Conservation (phyloP, 371 early-diverging fungal species). For the Dinochytrium kinnereticum region DNA sequence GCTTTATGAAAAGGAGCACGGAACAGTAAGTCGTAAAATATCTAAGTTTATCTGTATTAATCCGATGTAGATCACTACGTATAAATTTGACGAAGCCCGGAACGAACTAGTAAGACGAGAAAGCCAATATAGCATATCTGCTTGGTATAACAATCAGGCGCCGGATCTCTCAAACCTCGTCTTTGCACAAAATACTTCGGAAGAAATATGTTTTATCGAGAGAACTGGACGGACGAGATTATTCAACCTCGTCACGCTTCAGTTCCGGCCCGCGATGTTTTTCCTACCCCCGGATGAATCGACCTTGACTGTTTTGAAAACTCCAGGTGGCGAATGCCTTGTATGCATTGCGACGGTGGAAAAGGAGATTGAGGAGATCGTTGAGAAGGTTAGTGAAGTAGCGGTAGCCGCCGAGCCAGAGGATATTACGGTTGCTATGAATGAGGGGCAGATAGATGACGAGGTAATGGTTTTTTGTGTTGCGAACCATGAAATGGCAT, state of each 20-base stretch:
- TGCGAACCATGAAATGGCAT: no score
- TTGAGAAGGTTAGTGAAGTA: no score
- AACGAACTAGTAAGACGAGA: neutral
- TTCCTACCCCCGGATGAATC: neutral
- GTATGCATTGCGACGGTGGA: neutral
- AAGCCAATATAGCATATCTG: neutral
- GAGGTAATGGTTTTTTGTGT: no score
- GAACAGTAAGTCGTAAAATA: neutral
- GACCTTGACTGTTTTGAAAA: neutral
- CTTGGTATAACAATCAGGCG: constrained; percentile 1
- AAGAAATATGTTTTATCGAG: constrained; percentile 12
- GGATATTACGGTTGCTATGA: no score
- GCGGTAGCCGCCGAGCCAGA: no score
- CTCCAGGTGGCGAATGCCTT: constrained; percentile 7
- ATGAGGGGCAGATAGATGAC: no score
- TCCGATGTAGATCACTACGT: neutral
- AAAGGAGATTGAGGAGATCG: no score
- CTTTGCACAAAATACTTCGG: neutral
- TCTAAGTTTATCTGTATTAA: no score
- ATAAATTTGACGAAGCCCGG: constrained; percentile 7
- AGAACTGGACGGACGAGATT: neutral
- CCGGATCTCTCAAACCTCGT: neutral
- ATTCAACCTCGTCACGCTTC: constrained; percentile 5
- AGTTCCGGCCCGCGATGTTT: neutral
- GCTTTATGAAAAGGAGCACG: neutral